Percentiles rank a stretch among this genome's conserved stretches.
These are phyloP conservation scores for Syncephalastrum racemosum DNA, from an alignment of 371 early-diverging fungal species.

Conservation along the genomic window DNA sequence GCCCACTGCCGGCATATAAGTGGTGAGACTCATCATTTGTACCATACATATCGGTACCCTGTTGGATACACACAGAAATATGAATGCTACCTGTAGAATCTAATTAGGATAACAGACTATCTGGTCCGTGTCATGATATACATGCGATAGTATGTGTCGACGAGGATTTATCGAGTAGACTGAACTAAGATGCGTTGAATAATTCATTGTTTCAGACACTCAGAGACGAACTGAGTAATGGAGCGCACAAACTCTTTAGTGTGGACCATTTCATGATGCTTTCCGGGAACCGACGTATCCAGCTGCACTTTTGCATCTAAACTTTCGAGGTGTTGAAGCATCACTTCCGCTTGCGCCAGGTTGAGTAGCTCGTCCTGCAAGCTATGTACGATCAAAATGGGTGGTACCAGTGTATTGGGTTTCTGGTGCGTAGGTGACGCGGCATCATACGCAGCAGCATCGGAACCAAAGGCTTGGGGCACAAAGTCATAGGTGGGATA, in stretches of 20 bases:
- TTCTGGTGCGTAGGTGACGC: slow-evolving; percentile 50
- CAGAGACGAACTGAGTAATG: slow-evolving; percentile 30
- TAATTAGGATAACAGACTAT: too few species aligned
- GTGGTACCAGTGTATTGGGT: slow-evolving; percentile 22
- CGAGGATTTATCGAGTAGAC: too few species aligned
- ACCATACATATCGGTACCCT: too few species aligned
- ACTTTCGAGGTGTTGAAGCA: slow-evolving; percentile 46
- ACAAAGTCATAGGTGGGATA: slow-evolving; percentile 78
- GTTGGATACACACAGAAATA: too few species aligned
- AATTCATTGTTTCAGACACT: too few species aligned
- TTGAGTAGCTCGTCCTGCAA: slow-evolving; percentile 68
- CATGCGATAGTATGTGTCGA: too few species aligned
- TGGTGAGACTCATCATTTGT: too few species aligned
- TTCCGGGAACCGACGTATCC: slow-evolving; percentile 51
- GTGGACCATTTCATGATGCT: slow-evolving; percentile 63
- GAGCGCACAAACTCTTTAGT: slow-evolving; percentile 40
- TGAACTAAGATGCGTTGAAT: too few species aligned
- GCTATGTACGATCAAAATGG: slow-evolving; percentile 66
- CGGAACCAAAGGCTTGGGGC: slow-evolving; percentile 60
- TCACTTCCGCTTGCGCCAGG: slow-evolving; percentile 53
- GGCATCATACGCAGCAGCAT: slow-evolving; percentile 18
- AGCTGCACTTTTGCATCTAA: slow-evolving; percentile 24
- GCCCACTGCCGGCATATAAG: too few species aligned
- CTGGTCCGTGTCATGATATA: too few species aligned
- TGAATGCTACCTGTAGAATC: too few species aligned